phyloP scores from a whole-genome alignment of 169 alveolate species.

The Theileria orientalis region DNA sequence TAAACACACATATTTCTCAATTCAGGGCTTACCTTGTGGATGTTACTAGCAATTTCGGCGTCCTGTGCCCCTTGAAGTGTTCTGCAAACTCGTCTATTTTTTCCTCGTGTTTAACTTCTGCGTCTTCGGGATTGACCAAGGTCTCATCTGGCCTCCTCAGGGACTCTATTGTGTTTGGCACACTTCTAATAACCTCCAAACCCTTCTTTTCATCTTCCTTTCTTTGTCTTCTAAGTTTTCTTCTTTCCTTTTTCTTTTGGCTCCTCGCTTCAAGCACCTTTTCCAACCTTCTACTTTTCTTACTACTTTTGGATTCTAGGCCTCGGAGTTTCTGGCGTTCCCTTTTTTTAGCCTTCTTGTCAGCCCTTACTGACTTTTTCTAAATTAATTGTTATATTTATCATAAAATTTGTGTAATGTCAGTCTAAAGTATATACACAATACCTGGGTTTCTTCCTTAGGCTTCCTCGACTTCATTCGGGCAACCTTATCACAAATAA shows the following conservation, averaged over 20 bases:
- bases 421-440: too few species aligned
- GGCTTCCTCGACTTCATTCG: too few species aligned
- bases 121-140: slow-evolving; percentile 32
- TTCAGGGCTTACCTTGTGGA: slow-evolving; percentile 36
- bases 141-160: slow-evolving; percentile 63
- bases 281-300: neutral
- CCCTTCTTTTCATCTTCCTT: slow-evolving; percentile 22
- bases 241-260: slow-evolving; percentile 1
- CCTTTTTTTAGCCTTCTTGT: slow-evolving; percentile 26
- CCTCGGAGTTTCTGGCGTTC: slow-evolving; percentile 53
- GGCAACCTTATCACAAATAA: too few species aligned
- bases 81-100: slow-evolving; percentile 58
- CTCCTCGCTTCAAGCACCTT: slow-evolving; percentile 4
- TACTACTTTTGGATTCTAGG: neutral
- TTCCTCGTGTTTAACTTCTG: slow-evolving; percentile 59
- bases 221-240: slow-evolving; percentile 23
- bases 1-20: neutral
- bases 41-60: slow-evolving; percentile 56
- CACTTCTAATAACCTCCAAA: slow-evolving; percentile 25
- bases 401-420: too few species aligned
- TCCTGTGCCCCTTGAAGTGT: slow-evolving; percentile 38
- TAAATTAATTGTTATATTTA: neutral
- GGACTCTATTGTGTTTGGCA: slow-evolving; percentile 63
- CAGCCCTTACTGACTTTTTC: slow-evolving; percentile 17
- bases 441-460: too few species aligned